phyloP scores from a whole-genome alignment of 495 filamentous ascomycete genomes.

The Glonium stellatum region DNA sequence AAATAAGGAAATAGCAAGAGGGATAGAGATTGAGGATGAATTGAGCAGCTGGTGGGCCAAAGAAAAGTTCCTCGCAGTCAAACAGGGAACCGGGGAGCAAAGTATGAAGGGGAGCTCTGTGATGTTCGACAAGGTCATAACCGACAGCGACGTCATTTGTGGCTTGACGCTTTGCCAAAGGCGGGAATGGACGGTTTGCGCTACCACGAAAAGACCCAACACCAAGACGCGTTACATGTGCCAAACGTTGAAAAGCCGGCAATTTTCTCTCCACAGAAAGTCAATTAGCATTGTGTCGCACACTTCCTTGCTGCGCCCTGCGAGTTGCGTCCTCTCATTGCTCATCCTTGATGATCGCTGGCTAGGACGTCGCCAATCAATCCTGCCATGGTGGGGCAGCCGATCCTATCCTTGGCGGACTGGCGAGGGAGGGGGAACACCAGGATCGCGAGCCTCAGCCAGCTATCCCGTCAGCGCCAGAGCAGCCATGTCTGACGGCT shows the following conservation, averaged over 20 bases:
- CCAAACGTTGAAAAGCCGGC: no score
- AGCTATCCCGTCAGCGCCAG: not conserved
- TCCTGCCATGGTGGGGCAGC: not conserved
- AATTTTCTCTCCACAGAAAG: no score
- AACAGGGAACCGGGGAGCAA: not conserved
- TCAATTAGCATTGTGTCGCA: no score
- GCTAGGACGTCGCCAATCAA: not conserved
- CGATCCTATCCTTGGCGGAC: not conserved
- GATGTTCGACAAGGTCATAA: not conserved
- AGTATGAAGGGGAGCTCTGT: not conserved
- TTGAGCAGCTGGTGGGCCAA: not conserved
- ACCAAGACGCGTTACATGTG: no score
- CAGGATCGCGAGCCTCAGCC: not conserved
- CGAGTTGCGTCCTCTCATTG: not conserved
- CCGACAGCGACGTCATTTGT: not conserved
- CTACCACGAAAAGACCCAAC: no score
- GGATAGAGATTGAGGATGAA: not conserved
- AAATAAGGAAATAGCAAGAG: not conserved
- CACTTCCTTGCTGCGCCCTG: not conserved
- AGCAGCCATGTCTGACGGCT: constrained; percentile 26
- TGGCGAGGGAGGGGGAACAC: not conserved
- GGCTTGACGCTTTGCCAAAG: not conserved
- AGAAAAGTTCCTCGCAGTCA: not conserved
- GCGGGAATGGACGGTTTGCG: no score
- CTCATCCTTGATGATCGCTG: not conserved